Percentiles rank a stretch among this genome's conserved stretches.
Evolutionary conservation across 1,284 basidiomycete genomes (phyloP).

Genomic region (Stygiomarasmius scandens): DNA sequence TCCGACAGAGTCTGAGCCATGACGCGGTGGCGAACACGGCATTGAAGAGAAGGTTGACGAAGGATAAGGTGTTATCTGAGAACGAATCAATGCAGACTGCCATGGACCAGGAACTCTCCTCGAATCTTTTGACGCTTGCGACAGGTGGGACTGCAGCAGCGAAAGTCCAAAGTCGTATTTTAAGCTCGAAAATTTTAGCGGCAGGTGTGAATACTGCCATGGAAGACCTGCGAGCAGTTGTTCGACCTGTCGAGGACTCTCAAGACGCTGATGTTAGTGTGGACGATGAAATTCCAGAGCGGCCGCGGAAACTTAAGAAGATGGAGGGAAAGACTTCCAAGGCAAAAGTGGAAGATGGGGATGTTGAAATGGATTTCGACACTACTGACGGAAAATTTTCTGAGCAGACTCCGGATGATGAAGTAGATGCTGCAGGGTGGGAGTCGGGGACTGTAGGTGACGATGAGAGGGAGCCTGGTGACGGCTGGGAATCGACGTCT

Average conservation of each 20-base stretch:
- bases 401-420: constrained; percentile 24
- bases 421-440: constrained; percentile 54
- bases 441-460: constrained; percentile 56
- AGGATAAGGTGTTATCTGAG: constrained; percentile 61
- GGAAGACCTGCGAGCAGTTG: constrained; percentile 46
- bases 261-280: constrained; percentile 17
- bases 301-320: constrained; percentile 21
- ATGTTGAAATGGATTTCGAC: constrained; percentile 34
- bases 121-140: constrained; percentile 32
- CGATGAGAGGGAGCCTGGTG: constrained; percentile 32
- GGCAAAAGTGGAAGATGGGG: constrained; percentile 23
- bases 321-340: constrained; percentile 8
- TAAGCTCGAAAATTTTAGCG: constrained; percentile 78
- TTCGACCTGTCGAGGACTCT: constrained; percentile 40
- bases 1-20: constrained; percentile 56
- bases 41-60: constrained; percentile 72
- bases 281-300: constrained; percentile 32
- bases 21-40: constrained; percentile 65
- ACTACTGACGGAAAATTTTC: constrained; percentile 26
- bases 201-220: constrained; percentile 59
- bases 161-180: constrained; percentile 73
- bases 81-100: constrained; percentile 49
- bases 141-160: constrained; percentile 47
- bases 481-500: constrained; percentile 47
- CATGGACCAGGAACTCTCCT: constrained; percentile 45